phyloP scores from a whole-genome alignment of 345 rosid species.

The Gossypium australe region DNA sequence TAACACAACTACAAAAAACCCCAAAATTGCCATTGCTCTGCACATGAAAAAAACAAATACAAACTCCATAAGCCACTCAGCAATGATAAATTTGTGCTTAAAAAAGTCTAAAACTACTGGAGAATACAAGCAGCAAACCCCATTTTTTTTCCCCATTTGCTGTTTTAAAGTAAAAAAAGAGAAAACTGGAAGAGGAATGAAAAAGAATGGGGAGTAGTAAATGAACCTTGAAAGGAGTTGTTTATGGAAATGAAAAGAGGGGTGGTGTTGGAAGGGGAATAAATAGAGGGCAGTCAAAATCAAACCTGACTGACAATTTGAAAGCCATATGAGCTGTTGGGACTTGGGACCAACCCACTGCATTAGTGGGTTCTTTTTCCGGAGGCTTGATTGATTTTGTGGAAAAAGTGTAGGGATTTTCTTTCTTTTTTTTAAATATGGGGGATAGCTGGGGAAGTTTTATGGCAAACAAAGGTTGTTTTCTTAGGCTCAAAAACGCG shows the following conservation, averaged over 20 bases:
- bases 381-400: neutral
- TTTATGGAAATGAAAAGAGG: conserved; percentile 27
- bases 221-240: conserved; percentile 27
- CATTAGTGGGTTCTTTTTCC: neutral
- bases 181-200: neutral
- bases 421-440: neutral
- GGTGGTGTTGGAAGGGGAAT: conserved; percentile 17
- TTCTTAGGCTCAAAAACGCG: conserved; percentile 21
- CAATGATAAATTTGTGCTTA: no score
- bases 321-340: conserved; percentile 19
- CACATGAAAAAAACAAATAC: neutral
- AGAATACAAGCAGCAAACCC: neutral
- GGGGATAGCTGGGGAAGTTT: neutral
- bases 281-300: conserved; percentile 44
- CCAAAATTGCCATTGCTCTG: conserved; percentile 26
- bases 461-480: conserved; percentile 5
- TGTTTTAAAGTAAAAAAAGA: neutral
- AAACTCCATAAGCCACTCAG: neutral
- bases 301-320: conserved; percentile 19
- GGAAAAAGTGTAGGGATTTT: conserved; percentile 11
- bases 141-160: neutral
- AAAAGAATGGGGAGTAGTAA: neutral
- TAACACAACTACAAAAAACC: conserved; percentile 20
- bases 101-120: neutral
- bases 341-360: conserved; percentile 19